These are phyloP conservation scores for Leccinellum luteum DNA, from an alignment of 768 basidiomycete genomes.

Conservation along the genomic window DNA sequence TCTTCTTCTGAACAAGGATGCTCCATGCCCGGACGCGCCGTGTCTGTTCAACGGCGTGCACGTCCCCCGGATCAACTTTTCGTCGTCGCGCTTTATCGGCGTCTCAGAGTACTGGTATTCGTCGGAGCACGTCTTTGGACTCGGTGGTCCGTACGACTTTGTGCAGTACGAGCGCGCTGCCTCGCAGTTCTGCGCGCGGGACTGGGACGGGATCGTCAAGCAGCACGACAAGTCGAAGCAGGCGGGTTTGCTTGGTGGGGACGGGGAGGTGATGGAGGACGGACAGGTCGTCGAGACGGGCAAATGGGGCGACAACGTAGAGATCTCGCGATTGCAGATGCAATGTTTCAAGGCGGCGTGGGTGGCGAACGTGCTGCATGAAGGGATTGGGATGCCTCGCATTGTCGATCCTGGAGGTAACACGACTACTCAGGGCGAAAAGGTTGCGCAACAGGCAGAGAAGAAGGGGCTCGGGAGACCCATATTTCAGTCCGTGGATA, in stretches of 20 bases:
- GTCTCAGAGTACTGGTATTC: slow-evolving; percentile 99
- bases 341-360: slow-evolving; percentile 99
- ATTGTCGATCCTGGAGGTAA: slow-evolving; percentile 87
- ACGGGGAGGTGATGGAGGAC: slow-evolving; percentile 60
- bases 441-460: slow-evolving; percentile 72
- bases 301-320: slow-evolving; percentile 72
- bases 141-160: slow-evolving; percentile 94
- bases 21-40: slow-evolving; percentile 77
- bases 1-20: slow-evolving; percentile 79
- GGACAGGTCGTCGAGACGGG: slow-evolving; percentile 63
- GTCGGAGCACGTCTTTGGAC: slow-evolving; percentile 92
- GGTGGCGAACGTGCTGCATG: slow-evolving; percentile 94
- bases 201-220: slow-evolving; percentile 73
- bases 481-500: slow-evolving; percentile 89
- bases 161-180: slow-evolving; percentile 96
- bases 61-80: slow-evolving; percentile 93
- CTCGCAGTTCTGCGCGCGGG: slow-evolving; percentile 72
- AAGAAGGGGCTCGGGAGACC: slow-evolving; percentile 81
- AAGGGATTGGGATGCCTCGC: slow-evolving; percentile 92
- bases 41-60: slow-evolving; percentile 95
- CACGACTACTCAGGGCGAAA: slow-evolving; percentile 60
- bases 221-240: slow-evolving; percentile 58
- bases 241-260: slow-evolving; percentile 50
- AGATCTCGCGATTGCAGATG: slow-evolving; percentile 85
- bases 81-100: slow-evolving; percentile 91